These are phyloP conservation scores for Puccinia novopanici DNA, from an alignment of 1,284 basidiomycete species.

Conservation along the genomic window DNA sequence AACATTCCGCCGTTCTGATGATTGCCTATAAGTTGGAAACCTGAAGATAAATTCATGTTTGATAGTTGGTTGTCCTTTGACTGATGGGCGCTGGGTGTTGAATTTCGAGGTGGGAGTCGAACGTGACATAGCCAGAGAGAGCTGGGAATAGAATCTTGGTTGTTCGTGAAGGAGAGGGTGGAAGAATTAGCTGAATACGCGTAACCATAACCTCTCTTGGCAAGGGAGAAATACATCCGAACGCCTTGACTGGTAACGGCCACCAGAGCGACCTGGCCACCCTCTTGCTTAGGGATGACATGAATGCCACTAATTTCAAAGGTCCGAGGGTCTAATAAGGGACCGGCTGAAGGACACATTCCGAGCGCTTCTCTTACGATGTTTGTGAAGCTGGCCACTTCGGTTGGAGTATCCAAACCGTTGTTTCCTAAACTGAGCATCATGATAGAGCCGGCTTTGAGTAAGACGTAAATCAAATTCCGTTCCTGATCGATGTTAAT, in stretches of 20 bases:
- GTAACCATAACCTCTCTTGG: conserved; percentile 57
- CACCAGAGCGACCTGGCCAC: conserved; percentile 65
- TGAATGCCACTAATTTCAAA: conserved; percentile 59
- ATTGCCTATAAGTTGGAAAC: conserved; percentile 39
- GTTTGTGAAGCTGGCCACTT: conserved; percentile 51
- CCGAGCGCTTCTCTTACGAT: conserved; percentile 52
- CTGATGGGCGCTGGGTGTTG: conserved; percentile 50
- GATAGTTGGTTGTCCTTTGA: conserved; percentile 42
- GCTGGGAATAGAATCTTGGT: conserved; percentile 51
- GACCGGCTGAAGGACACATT: conserved; percentile 60
- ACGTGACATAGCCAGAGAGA: conserved; percentile 72
- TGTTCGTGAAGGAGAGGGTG: conserved; percentile 51
- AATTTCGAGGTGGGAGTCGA: conserved; percentile 69
- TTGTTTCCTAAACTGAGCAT: conserved; percentile 59
- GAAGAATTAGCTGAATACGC: conserved; percentile 52
- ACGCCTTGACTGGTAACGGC: conserved; percentile 73
- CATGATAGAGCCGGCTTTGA: conserved; percentile 70
- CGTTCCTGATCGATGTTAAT: conserved; percentile 70
- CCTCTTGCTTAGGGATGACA: conserved; percentile 59
- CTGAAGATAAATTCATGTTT: conserved; percentile 45
- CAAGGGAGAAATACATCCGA: conserved; percentile 72
- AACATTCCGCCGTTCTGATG: conserved; percentile 15
- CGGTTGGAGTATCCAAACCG: conserved; percentile 30
- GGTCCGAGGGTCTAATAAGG: conserved; percentile 71
- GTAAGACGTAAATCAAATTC: conserved; percentile 73